Percentiles rank a stretch among this genome's conserved stretches.
Evolutionary conservation across 176 grass and related monocot genomes (phyloP).

Genomic region (Phoenix roebelenii): DNA sequence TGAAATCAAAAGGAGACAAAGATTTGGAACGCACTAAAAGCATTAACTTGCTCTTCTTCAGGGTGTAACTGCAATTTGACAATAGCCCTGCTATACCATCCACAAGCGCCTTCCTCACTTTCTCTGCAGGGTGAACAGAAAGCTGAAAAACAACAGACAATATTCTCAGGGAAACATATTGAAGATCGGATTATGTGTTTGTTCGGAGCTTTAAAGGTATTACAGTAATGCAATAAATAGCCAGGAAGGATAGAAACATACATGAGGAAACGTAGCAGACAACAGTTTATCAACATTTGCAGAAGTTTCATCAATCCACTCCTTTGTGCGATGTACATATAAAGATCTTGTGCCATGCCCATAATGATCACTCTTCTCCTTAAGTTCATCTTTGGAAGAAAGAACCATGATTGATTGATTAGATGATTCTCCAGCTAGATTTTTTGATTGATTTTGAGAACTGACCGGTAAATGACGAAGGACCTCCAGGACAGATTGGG

Average conservation of each 20-base stretch:
- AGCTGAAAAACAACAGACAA: slow-evolving; percentile 35
- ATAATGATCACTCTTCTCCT: slow-evolving; percentile 16
- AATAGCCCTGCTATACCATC: slow-evolving; percentile 55
- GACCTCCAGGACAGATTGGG: slow-evolving; percentile 63
- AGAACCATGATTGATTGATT: not conserved
- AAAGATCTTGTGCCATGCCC: slow-evolving; percentile 34
- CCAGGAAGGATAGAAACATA: slow-evolving; percentile 8
- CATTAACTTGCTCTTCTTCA: slow-evolving; percentile 68
- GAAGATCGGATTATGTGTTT: not conserved
- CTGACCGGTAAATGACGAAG: slow-evolving; percentile 63
- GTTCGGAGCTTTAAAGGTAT: too few species aligned
- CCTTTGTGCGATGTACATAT: slow-evolving; percentile 55
- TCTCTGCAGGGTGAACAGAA: slow-evolving; percentile 81
- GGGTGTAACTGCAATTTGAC: slow-evolving; percentile 48
- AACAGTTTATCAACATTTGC: slow-evolving; percentile 68
- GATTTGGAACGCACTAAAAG: slow-evolving; percentile 45
- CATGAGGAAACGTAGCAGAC: slow-evolving; percentile 63
- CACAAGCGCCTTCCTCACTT: slow-evolving; percentile 66
- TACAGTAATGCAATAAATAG: too few species aligned
- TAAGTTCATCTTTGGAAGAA: slow-evolving; percentile 4
- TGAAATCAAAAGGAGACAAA: too few species aligned
- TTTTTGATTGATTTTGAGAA: slow-evolving; percentile 11
- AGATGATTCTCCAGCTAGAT: not conserved
- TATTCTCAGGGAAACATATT: not conserved
- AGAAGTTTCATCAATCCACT: slow-evolving; percentile 72